Base-by-base conservation (phyloP, 164 flowering plant species). In the Tinospora cordifolia region DNA sequence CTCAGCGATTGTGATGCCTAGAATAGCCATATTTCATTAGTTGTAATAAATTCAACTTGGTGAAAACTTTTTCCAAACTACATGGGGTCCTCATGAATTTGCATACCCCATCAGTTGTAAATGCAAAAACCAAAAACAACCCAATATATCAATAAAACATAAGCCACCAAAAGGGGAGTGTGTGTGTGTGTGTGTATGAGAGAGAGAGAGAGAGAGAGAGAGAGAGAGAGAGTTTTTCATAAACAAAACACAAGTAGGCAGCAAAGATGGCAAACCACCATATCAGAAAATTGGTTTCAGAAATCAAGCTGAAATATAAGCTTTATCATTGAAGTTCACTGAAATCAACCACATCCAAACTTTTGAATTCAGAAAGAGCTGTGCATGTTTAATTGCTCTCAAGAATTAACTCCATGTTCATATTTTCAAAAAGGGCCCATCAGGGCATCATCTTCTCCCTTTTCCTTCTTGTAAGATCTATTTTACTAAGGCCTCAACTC, bases 1-100 rank as follows among this genome's bases (percentile, higher is more conserved):
- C 63, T 79, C 82, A 69, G 98, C 98, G 22, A 92, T 83, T 12
- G 98, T 92, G 65, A 92, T 92, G 47, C 98, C 98, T 93, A 89
- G 66, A 77, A 73, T 62, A 22, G 7, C 25, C 14, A 22, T 19
- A 11, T 47, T n/a, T 13, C n/a, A 36, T 40, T 21, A 40, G 59
- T 67, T 67, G 47, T 8, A 7, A 19, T 21, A 64, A 13, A 38
- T 3, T 3, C 13, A 63, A 63, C 36, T 30, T 4, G 36, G 36
- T 30, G 3, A 30, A 30, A 30, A 30, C 36, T 4, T 30, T 30
- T 30, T 30, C 36, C 36, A 2, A 30, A 30, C 36, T 30, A 30
- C 36, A 30, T 30, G 36, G 36, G 36, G 36, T 30, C 36, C 4
- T 1, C 36, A 30, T 30, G 36, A 30, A 30, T 30, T 30, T 30